Percentiles rank a stretch among this genome's conserved stretches.
Conservation (phyloP, 345 rosid genomes). For the Nasturtium officinale region DNA sequence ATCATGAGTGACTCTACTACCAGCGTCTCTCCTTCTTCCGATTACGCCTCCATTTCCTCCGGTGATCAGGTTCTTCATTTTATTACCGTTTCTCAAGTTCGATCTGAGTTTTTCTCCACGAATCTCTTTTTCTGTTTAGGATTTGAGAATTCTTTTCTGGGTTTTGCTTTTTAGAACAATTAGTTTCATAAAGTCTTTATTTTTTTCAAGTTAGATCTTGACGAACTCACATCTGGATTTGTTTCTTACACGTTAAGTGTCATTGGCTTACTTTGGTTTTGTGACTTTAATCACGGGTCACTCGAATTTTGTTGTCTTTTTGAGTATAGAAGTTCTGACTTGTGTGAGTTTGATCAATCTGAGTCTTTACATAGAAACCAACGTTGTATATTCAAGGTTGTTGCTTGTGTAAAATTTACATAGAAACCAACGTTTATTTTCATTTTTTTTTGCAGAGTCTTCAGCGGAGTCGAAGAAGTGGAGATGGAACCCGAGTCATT, state of each 20-base stretch:
- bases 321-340: background rate
- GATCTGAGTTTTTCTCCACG: background rate
- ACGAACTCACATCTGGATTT: background rate
- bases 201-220: constrained; percentile 29
- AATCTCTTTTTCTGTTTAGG: constrained; percentile 6
- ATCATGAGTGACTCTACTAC: constrained; percentile 77
- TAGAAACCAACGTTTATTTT: background rate
- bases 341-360: constrained; percentile 16
- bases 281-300: constrained; percentile 20
- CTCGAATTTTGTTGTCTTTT: background rate
- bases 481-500: constrained; percentile 51
- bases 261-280: background rate
- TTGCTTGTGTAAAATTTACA: background rate
- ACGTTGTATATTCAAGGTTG: constrained; percentile 4
- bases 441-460: constrained; percentile 51
- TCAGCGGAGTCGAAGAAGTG: constrained; percentile 63
- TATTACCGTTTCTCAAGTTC: background rate
- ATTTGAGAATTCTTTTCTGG: constrained; percentile 22
- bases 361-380: too few relatives aligned
- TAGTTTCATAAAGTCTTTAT: constrained; percentile 20
- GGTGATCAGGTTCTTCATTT: constrained; percentile 60
- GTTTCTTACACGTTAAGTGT: constrained; percentile 11
- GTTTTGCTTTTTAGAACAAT: constrained; percentile 11
- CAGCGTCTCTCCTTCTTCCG: constrained; percentile 60
- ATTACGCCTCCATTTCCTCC: constrained; percentile 61